Evolutionary conservation across 495 filamentous ascomycete species (phyloP).

Genomic region (Penicillium malachiteum): DNA sequence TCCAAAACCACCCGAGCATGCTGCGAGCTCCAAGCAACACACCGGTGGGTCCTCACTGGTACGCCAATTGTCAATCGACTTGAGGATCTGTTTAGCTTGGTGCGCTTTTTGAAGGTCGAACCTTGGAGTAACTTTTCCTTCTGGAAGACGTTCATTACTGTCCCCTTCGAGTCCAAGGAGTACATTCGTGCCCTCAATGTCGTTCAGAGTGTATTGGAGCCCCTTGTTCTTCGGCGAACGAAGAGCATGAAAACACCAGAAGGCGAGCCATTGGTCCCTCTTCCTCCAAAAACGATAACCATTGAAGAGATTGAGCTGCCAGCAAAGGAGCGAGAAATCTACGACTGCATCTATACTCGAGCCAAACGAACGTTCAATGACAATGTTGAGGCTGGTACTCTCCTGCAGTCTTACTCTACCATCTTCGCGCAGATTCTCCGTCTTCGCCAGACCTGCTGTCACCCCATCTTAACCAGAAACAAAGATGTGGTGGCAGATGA

Average conservation of each 20-base stretch:
- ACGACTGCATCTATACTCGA: constrained; percentile 35
- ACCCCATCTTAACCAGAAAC: constrained; percentile 84
- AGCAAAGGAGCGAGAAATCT: constrained; percentile 30
- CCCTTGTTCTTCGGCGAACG: constrained; percentile 88
- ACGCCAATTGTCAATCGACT: constrained; percentile 77
- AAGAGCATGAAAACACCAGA: constrained; percentile 98
- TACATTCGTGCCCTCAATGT: constrained; percentile 92
- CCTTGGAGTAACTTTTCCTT: constrained; percentile 98
- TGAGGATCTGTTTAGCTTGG: constrained; percentile 77
- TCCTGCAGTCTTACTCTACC: constrained; percentile 90
- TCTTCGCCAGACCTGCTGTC: constrained; percentile 91
- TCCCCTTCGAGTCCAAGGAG: constrained; percentile 93
- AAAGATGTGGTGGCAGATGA: constrained; percentile 83
- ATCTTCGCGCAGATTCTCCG: constrained; percentile 97
- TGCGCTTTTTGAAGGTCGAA: constrained; percentile 84
- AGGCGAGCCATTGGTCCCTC: constrained; percentile 77
- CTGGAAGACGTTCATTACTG: constrained; percentile 98
- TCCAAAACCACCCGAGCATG: constrained; percentile 71
- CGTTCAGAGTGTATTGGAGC: constrained; percentile 94
- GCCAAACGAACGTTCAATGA: constrained; percentile 80
- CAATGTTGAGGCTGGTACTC: constrained; percentile 86
- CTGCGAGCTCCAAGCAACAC: constrained; percentile 62
- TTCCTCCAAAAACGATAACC: constrained; percentile 77
- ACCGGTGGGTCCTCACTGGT: constrained; percentile 81
- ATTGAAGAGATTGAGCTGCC: constrained; percentile 87